Evolutionary conservation across 2,329 filamentous ascomycete genomes (phyloP), one percentile per base, ranked within the genome.

Genomic region (Fusarium austroafricanum): DNA sequence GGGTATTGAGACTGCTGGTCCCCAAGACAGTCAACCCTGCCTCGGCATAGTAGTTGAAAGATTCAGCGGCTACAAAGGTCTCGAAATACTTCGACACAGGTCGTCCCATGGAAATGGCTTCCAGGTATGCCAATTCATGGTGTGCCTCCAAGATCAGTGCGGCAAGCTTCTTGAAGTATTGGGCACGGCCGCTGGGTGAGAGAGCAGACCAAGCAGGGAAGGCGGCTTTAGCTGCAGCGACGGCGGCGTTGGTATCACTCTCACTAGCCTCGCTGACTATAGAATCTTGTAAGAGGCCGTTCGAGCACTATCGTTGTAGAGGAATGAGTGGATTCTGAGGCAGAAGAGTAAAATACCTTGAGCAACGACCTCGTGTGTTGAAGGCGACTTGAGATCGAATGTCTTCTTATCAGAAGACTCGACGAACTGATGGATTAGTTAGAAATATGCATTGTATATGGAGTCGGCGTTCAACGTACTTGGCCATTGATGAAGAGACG

Each of bases 161-260:
- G 3, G 83, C 82, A 2, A 87, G 77, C 58, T 81, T 82, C 50
- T 80, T 81, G 59, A 87, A 70, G 61, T 76, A 77, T 20, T 69
- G 62, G 10, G 77, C 81, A 9, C 84, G 79, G 18, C 79, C 72
- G 4, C 75, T 62, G 0, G 81, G 80, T 2, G 74, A 73, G 5
- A 81, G 71, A 3, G 75, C 78, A 0, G 80, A 77, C 83, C 83
- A 86, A 28, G 77, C 76, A 14, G 79, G 79, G 63, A 83, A 84
- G 1, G 84, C 84, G 14, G 78, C 79, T 55, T 84, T 80, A 5
- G 83, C 84, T 8, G 82, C 81, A 5, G 76, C 78, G 5, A 86
- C 83, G 6, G 83, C 83, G 4, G 74, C 73, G 49, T 86, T 80
- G n/a, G 84, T 82, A 70, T 84, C 82, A 12, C 78, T 73, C 54